Evolutionary conservation across 148 eudicot genomes (phyloP).

Genomic region (Chenopodium suecicum): DNA sequence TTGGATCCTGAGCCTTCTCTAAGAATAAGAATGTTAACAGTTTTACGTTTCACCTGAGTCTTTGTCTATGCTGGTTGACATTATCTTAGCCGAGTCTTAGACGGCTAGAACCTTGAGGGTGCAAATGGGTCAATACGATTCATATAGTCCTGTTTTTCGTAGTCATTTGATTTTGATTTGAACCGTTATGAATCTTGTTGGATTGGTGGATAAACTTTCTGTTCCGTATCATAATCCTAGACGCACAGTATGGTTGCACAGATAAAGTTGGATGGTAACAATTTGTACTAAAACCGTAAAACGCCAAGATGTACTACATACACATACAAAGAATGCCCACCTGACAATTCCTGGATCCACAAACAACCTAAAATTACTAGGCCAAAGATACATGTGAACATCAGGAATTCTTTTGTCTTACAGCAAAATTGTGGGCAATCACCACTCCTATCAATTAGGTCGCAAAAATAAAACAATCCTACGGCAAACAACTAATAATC

Average conservation of each 20-base stretch:
- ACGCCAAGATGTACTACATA: constrained; percentile 13
- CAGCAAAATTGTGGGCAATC: constrained; percentile 55
- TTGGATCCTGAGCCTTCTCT: constrained; percentile 22
- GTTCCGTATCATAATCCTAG: neutral
- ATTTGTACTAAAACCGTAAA: constrained; percentile 16
- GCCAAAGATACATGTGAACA: constrained; percentile 10
- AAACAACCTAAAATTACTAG: constrained; percentile 5
- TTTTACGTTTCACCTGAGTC: neutral
- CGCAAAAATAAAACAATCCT: constrained; percentile 23
- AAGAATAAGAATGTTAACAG: neutral
- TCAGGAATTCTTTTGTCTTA: constrained; percentile 22
- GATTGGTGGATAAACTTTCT: neutral
- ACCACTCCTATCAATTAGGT: neutral
- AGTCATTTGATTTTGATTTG: too few species aligned
- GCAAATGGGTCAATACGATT: too few species aligned
- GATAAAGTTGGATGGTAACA: constrained; percentile 12
- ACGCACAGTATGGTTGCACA: neutral
- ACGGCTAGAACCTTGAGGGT: too few species aligned
- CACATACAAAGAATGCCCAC: constrained; percentile 43
- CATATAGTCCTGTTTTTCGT: too few species aligned
- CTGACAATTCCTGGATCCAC: constrained; percentile 16
- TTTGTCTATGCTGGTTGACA: neutral
- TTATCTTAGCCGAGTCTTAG: neutral
- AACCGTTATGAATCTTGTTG: too few species aligned
- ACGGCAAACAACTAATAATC: constrained; percentile 19